phyloP scores from a whole-genome alignment of 495 filamentous ascomycete species.

The Parachaetomium inaequale region DNA sequence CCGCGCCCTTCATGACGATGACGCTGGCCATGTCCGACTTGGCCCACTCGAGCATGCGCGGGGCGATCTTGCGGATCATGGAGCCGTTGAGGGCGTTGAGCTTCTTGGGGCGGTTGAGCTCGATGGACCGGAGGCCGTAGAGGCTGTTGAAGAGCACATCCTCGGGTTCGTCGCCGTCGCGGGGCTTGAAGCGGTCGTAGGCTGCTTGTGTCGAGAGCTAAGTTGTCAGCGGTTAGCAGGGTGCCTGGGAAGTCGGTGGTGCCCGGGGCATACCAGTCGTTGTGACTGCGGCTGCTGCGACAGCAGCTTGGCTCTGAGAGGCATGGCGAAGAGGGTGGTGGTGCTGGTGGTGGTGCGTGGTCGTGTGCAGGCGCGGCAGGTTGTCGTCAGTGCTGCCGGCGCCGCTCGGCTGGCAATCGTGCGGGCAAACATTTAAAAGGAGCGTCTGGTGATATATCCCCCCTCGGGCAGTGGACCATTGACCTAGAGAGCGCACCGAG shows the following conservation, averaged over 20 bases:
- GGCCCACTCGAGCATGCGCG: slow-evolving; percentile 84
- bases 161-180: slow-evolving; percentile 69
- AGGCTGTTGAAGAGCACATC: slow-evolving; percentile 88
- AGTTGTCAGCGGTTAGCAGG: slow-evolving; percentile 1
- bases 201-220: slow-evolving; percentile 57
- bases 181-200: slow-evolving; percentile 32
- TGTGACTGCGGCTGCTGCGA: slow-evolving; percentile 55
- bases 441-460: slow-evolving; percentile 7
- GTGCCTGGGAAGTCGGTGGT: background rate
- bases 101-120: slow-evolving; percentile 89
- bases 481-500: slow-evolving; percentile 12
- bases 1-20: slow-evolving; percentile 85
- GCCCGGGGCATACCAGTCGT: slow-evolving; percentile 40
- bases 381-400: slow-evolving; percentile 34
- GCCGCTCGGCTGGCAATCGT: slow-evolving; percentile 39
- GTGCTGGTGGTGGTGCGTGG: background rate
- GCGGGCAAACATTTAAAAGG: slow-evolving; percentile 43
- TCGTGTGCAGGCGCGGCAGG: slow-evolving; percentile 35
- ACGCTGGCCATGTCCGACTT: slow-evolving; percentile 92
- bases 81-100: slow-evolving; percentile 87
- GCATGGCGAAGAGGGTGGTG: slow-evolving; percentile 58
- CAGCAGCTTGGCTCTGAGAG: slow-evolving; percentile 78
- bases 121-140: slow-evolving; percentile 86
- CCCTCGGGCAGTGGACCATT: slow-evolving; percentile 15
- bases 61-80: slow-evolving; percentile 89